Evolutionary conservation across 768 basidiomycete genomes (phyloP).

Genomic region (Mycena galericulata): DNA sequence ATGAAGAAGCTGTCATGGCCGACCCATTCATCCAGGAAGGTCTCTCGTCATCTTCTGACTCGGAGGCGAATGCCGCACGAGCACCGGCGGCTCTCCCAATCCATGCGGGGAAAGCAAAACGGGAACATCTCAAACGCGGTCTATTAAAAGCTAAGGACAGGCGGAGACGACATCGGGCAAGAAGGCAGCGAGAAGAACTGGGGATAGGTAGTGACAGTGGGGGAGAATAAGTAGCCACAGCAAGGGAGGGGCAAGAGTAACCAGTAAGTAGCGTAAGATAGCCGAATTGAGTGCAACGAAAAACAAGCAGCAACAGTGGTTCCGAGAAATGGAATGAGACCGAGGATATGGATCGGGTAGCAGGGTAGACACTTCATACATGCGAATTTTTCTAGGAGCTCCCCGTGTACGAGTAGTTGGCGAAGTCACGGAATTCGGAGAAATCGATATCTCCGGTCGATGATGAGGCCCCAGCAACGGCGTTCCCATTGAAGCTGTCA

Average conservation of each 20-base stretch:
- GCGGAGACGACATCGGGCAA: neutral
- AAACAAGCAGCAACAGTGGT: too few relatives aligned
- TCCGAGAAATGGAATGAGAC: too few relatives aligned
- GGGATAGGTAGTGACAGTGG: neutral
- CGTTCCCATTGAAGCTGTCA: neutral
- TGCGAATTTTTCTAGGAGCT: too few relatives aligned
- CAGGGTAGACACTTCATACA: too few relatives aligned
- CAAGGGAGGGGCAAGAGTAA: neutral
- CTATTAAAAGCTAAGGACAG: neutral
- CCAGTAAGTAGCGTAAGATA: too few relatives aligned
- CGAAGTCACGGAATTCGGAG: too few relatives aligned
- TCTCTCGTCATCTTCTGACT: slow-evolving; percentile 23
- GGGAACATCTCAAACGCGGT: neutral
- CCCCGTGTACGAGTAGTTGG: too few relatives aligned
- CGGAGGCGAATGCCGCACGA: neutral
- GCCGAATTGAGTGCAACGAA: too few relatives aligned
- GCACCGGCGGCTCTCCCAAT: neutral
- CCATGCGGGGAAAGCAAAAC: neutral
- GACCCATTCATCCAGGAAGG: slow-evolving; percentile 44
- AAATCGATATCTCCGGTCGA: too few relatives aligned
- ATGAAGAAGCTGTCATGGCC: slow-evolving; percentile 11
- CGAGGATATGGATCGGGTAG: too few relatives aligned
- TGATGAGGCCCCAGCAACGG: neutral
- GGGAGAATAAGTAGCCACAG: neutral
- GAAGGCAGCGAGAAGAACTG: neutral